Evolutionary conservation across 768 basidiomycete species (phyloP).

Genomic region (Lactarius pseudohatsudake): DNA sequence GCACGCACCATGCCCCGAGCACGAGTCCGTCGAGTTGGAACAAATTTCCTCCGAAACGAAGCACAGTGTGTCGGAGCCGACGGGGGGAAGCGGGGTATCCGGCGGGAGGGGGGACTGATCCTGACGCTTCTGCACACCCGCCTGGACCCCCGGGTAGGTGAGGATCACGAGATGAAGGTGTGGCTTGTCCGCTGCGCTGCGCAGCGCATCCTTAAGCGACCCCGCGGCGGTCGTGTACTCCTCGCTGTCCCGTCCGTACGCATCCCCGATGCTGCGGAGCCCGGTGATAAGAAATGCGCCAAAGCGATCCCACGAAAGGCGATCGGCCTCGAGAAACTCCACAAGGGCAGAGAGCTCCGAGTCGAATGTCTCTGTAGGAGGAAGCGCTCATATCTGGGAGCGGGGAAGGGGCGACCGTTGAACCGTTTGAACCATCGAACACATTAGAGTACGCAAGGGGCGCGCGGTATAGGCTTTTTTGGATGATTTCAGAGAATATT

Average conservation of each 20-base stretch:
- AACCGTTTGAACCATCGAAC: slow-evolving; percentile 38
- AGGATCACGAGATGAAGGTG: slow-evolving; percentile 53
- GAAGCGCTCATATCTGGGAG: slow-evolving; percentile 46
- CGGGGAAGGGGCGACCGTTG: slow-evolving; percentile 35
- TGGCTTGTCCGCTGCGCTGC: slow-evolving; percentile 41
- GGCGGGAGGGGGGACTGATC: slow-evolving; percentile 45
- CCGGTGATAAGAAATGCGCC: slow-evolving; percentile 60
- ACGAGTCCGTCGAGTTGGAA: slow-evolving; percentile 58
- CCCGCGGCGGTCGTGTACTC: slow-evolving; percentile 51
- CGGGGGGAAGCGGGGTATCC: slow-evolving; percentile 49
- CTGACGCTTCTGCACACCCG: slow-evolving; percentile 39
- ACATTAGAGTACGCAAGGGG: slow-evolving; percentile 56
- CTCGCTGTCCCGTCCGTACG: slow-evolving; percentile 51
- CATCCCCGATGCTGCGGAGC: slow-evolving; percentile 48
- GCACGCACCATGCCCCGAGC: slow-evolving; percentile 73
- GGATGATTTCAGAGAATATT: slow-evolving; percentile 53
- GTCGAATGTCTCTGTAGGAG: slow-evolving; percentile 42
- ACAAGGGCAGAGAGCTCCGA: slow-evolving; percentile 46
- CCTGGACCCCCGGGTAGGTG: slow-evolving; percentile 40
- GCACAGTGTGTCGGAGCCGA: slow-evolving; percentile 63
- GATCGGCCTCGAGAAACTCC: slow-evolving; percentile 53
- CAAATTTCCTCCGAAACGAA: slow-evolving; percentile 56
- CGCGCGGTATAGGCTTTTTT: slow-evolving; percentile 60
- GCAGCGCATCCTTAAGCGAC: slow-evolving; percentile 50
- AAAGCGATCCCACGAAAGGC: slow-evolving; percentile 47